Base-by-base conservation (phyloP, 2,329 filamentous ascomycete genomes). In the Aspergillus transmontanensis region DNA sequence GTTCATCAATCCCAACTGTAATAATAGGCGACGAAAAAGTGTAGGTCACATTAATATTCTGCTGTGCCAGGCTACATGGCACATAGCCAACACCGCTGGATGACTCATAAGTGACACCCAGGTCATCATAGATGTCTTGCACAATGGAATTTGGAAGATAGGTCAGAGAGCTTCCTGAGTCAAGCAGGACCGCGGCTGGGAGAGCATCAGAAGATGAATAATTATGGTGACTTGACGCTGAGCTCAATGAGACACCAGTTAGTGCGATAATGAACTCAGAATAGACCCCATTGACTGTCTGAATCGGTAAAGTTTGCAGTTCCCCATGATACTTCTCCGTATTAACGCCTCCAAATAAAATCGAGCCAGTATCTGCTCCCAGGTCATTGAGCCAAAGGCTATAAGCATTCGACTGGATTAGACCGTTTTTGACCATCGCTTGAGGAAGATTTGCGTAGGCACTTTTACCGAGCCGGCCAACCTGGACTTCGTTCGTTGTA, bases 301-400 rank as follows among this genome's bases (percentile, higher is more conserved):
- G 85, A 59, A 94, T 81, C 2, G 91, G 91, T 1, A 94, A 76
- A 0, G 89, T 91, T 63, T 86, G 75, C 34, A 94, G 82, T 4
- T 82, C 73, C 23, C 89, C 90, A 2, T 78, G 72, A 73, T 86
- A 94, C 67, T 89, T 87, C 26, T 79, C 86, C 2, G 83, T 86
- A 76, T 94, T 89, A 62, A 94, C 85, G 34, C 91, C 91, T 34
- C 91, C 91, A 69, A 94, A 94, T 1, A 94, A 79, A 59, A 94
- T 88, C 64, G 81, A 88, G 59, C 91, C 91, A 0, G 82, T 86
- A 69, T 78, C 86, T 28, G 89, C 81, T 66, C 88, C 84, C 9
- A 92, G 79, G 71, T 93, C 90, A 77, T 93, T 90, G 21, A 93
- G 81, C 87, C 89, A 93, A 50, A 94, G 78, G 72, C 89, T 92